Evolutionary conservation across 148 eudicot species (phyloP), one percentile per base, ranked within the genome.

Genomic region (Rhododendron mucronatum): DNA sequence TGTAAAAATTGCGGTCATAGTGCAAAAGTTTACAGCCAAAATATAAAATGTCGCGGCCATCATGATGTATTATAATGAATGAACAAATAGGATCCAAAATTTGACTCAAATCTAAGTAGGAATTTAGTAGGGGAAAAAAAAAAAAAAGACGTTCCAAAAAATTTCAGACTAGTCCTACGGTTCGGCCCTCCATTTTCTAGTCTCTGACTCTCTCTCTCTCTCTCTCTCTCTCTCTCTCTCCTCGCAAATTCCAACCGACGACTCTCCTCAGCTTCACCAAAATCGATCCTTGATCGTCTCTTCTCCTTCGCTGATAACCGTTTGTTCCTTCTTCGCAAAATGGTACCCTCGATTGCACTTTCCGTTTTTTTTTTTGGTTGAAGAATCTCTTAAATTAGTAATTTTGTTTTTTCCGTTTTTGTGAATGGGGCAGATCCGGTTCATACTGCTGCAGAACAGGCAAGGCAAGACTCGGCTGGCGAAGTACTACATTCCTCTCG

Each of bases 391-490:
- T 26, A 3, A 3, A n/a, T 11, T 67, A 9, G 15, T 45, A 0
- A 23, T 45, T 14, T 67, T 71, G 37, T 48, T 47, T 18, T 10
- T 11, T 55, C 61, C 61, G 5, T 30, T 30, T 23, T 26, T 48
- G 48, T 63, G 59, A 84, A 82, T 75, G 5, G 6, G 75, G 86
- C 90, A 91, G 93, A 91, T 92, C 88, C 91, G 93, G 12, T 92
- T 92, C 88, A 92, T 92, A 86, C 76, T 91, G 15, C 88, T 92
- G 20, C 94, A 92, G 82, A 92, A 92, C 88, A 90, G 94, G 87
- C 94, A 92, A 41, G 94, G 94, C 21, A 92, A 91, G 87, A 92
- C 94, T 71, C 93, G 93, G 69, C 88, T 92, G 10, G 94, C 94
- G 10, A 92, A 92, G 79, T 92, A 92, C 41, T 92, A 92, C 89